Base-by-base conservation (phyloP, 805 yeast genomes). In the Pichia cephalocereana region DNA sequence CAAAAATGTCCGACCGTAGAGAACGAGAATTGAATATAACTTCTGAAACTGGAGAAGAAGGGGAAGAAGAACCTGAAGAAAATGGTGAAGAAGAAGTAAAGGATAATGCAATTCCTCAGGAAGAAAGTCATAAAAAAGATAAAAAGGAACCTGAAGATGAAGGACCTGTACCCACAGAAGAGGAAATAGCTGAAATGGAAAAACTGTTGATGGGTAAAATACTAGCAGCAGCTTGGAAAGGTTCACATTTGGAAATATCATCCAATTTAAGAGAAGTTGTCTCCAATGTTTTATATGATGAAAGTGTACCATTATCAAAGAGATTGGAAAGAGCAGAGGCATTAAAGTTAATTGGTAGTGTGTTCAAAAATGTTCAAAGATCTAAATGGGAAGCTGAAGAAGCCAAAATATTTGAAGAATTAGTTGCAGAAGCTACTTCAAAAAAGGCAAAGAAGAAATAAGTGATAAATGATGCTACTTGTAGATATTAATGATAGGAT, bases 221-320 rank as follows among this genome's bases (percentile, higher is more conserved):
- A 23, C 73, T 93, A 45, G 91, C 93, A 8, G 89, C 96, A 1
- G 95, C 96, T 18, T 93, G 99, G 99, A 86, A 86, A 23, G 86
- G 95, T 38, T 87, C 96, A 19, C 82, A 85, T 56, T 83, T 80
- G 66, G 99, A 93, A 68, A 81, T 90, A 46, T 82, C 83, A 51
- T 74, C 83, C 30, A 82, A 86, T n/a, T 62, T 86, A 46, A 78
- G 93, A 44, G 90, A 83, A 32, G 89, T 89, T 10, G 86, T 93
- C 63, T 93, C 86, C 54, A 74, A 72, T 50, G 85, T 90, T 7
- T 70, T 90, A 41, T 70, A 77, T 51, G 96, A 91, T 61, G 80
- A 82, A 61, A 50, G 64, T 0, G 76, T 85, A n/a, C 63, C 77
- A 9, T 69, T 77, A 14, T 71, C 76, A 51, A 83, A 80, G 58